Evolutionary conservation across 1,284 basidiomycete species (phyloP).

Genomic region (Blastosporella zonata): DNA sequence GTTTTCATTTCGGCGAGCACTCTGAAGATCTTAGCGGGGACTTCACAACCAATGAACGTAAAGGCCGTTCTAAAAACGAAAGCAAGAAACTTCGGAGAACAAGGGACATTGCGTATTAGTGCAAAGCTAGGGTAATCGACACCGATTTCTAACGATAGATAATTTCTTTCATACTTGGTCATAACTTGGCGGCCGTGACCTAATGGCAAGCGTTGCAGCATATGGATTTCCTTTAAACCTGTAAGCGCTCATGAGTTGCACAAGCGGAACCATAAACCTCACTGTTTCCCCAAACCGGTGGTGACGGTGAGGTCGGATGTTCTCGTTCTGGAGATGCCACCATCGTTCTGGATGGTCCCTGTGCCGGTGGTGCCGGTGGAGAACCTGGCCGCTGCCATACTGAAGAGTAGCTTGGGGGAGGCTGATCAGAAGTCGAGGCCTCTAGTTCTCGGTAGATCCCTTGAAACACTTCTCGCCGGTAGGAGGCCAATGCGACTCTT

Average conservation of each 20-base stretch:
- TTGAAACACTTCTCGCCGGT: slow-evolving; percentile 35
- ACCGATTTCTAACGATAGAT: background rate
- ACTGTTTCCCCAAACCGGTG: slow-evolving; percentile 30
- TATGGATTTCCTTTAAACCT: slow-evolving; percentile 29
- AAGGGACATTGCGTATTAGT: background rate
- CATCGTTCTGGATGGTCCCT: background rate
- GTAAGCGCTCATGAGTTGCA: background rate
- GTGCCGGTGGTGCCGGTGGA: background rate
- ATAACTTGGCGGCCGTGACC: slow-evolving; percentile 4
- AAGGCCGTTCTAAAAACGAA: too few species aligned
- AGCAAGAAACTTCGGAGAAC: background rate
- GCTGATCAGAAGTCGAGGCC: slow-evolving; percentile 16
- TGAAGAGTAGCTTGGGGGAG: slow-evolving; percentile 28
- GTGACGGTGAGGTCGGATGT: background rate
- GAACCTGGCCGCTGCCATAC: background rate
- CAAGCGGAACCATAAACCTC: slow-evolving; percentile 16
- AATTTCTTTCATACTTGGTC: background rate
- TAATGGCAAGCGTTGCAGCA: slow-evolving; percentile 20
- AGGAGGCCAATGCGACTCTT: slow-evolving; percentile 31
- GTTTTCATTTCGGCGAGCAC: background rate
- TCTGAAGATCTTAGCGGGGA: background rate
- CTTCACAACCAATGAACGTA: too few species aligned
- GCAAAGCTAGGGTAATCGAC: background rate
- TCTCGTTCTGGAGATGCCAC: background rate
- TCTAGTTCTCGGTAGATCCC: slow-evolving; percentile 20